Evolutionary conservation across 768 basidiomycete genomes (phyloP).

Genomic region (Serpula lacrymans): DNA sequence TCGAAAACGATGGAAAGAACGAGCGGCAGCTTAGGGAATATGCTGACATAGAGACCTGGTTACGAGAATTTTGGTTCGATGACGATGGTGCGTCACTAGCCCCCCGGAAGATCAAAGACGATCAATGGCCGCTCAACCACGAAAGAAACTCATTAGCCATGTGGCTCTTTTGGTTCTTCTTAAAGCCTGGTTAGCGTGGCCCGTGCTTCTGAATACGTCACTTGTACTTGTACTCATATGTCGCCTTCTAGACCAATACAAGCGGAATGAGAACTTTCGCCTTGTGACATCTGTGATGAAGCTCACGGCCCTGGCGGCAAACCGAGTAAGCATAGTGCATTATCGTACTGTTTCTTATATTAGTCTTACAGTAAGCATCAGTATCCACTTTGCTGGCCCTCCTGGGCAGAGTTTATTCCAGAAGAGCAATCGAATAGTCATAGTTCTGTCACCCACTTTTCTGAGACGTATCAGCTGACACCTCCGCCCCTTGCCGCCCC

Average conservation of each 20-base stretch:
- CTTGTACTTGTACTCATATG: constrained; percentile 1
- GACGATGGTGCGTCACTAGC: constrained; percentile 54
- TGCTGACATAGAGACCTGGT: constrained; percentile 59
- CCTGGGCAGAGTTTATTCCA: constrained; percentile 59
- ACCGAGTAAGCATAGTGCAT: constrained; percentile 42
- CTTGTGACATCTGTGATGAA: constrained; percentile 52
- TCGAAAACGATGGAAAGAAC: constrained; percentile 80
- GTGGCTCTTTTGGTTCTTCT: constrained; percentile 78
- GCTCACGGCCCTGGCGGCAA: constrained; percentile 64
- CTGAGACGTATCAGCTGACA: constrained; percentile 40
- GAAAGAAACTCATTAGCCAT: constrained; percentile 58
- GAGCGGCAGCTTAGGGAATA: constrained; percentile 67
- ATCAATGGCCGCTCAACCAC: constrained; percentile 56
- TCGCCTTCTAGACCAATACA: constrained; percentile 44
- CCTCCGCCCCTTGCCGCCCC: constrained; percentile 66
- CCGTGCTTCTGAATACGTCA: background rate
- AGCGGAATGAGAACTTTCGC: constrained; percentile 38
- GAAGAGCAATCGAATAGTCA: constrained; percentile 16
- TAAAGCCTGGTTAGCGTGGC: constrained; percentile 50
- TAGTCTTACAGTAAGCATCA: constrained; percentile 25
- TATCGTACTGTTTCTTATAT: constrained; percentile 2
- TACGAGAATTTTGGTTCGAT: constrained; percentile 66
- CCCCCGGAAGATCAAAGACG: constrained; percentile 34
- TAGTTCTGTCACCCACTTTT: constrained; percentile 39
- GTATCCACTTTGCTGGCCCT: constrained; percentile 57